Conservation (phyloP, 1,139 yeast genomes). For the Ogataea hybrid region DNA sequence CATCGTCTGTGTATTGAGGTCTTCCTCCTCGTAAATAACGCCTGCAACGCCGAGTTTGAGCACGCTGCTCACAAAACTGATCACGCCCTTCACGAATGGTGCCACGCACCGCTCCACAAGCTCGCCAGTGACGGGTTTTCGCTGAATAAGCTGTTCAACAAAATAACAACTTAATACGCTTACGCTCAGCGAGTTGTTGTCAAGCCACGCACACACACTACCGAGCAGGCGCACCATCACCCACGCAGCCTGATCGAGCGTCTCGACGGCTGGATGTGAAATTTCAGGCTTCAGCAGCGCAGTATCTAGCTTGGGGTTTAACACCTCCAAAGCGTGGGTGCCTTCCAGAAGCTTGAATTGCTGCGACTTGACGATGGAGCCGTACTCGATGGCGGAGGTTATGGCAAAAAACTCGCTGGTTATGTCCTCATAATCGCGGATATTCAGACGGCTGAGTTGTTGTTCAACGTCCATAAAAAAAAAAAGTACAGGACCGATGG, state of each 20-base stretch:
- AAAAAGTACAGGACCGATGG: slow-evolving; percentile 2
- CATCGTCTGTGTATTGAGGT: slow-evolving; percentile 63
- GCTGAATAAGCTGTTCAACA: slow-evolving; percentile 52
- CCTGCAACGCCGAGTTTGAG: slow-evolving; percentile 48
- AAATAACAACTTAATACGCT: slow-evolving; percentile 66
- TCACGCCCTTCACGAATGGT: slow-evolving; percentile 40
- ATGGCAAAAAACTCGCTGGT: slow-evolving; percentile 30
- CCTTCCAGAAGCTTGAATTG: slow-evolving; percentile 65
- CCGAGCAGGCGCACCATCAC: slow-evolving; percentile 47
- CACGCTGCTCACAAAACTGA: slow-evolving; percentile 51
- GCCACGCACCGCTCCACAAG: slow-evolving; percentile 15
- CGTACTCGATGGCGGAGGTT: slow-evolving; percentile 26
- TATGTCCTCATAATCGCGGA: slow-evolving; percentile 23
- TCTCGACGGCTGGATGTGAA: slow-evolving; percentile 40
- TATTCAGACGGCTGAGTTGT: slow-evolving; percentile 3
- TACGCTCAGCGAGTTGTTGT: slow-evolving; percentile 58
- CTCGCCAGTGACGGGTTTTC: slow-evolving; percentile 30
- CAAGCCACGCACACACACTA: slow-evolving; percentile 56
- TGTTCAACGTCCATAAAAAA: slow-evolving; percentile 14
- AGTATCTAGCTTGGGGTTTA: slow-evolving; percentile 63
- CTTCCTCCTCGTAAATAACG: slow-evolving; percentile 76
- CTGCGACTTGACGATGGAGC: slow-evolving; percentile 46
- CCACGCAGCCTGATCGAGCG: slow-evolving; percentile 41
- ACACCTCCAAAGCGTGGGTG: slow-evolving; percentile 68
- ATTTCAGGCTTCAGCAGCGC: slow-evolving; percentile 44